Base-by-base conservation (phyloP, 306 rosid genomes). In the Crataegus laevigata region DNA sequence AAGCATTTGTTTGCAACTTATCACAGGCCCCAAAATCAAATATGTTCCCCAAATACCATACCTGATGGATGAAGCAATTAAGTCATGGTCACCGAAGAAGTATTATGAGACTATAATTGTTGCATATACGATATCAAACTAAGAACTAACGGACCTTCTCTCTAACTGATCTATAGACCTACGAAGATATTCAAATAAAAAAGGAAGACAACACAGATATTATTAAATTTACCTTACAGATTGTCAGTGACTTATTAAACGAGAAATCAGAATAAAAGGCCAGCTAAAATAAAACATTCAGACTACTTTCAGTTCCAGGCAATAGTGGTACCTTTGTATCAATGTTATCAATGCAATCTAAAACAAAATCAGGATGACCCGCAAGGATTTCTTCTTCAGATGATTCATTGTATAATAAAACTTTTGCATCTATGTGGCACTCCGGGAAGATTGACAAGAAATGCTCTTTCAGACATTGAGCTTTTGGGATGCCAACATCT, bases 351-450 rank as follows among this genome's bases (percentile, higher is more conserved):
- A 94, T 91, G 81, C 97, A 94, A 75, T 94, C 97, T 80, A 94
- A 70, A 74, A 94, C 97, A 86, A 88, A 94, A 82, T 91, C 96
- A 72, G 98, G 98, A 24, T 85, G 82, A 70, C 97, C 94, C 1
- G 96, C 88, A 82, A 94, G 97, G 82, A 94, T 86, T 80, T 94
- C 97, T 70, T 91, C 97, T 89, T 94, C 98, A 12, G 97, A 84
- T 24, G 93, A 87, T 85, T 92, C 83, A 83, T 94, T 92, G 77
- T 94, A 94, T 79, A 94, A 78, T 32, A 91, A 54, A 68, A 91
- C 98, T 81, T 91, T 91, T 50, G 94, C 94, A 81, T 91, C 93
- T 79, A 94, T 73, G 68, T 84, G 89, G 83, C 96, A 94, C 87
- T 94, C 98, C 0, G 98, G 97, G 80, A 91, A 94, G 75, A 94